phyloP scores from a whole-genome alignment of 2,329 filamentous ascomycete genomes.

The Pseudogymnoascus sp. region DNA sequence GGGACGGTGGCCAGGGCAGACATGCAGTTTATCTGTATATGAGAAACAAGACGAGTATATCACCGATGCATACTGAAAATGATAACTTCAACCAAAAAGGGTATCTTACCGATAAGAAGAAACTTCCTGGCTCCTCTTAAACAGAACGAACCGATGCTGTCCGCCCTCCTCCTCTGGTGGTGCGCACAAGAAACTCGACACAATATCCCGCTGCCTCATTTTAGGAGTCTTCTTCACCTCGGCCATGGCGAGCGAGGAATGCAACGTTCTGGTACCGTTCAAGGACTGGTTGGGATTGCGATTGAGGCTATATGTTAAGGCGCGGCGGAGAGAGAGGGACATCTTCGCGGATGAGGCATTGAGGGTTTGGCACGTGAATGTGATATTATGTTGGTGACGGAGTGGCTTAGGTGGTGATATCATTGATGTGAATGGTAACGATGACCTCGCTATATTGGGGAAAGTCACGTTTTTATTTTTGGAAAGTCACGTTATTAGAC shows the following conservation, averaged over 20 bases:
- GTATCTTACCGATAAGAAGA: slow-evolving; percentile 47
- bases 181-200: slow-evolving; percentile 37
- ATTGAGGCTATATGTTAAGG: not conserved
- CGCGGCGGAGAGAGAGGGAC: not conserved
- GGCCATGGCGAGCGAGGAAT: not conserved
- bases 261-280: not conserved
- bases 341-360: not conserved
- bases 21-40: not conserved
- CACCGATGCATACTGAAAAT: not conserved
- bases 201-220: slow-evolving; percentile 27
- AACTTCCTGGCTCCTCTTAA: slow-evolving; percentile 51
- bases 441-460: not conserved
- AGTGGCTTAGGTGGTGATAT: not conserved
- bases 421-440: not conserved
- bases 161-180: slow-evolving; percentile 14
- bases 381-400: not conserved
- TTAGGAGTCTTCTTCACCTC: not conserved
- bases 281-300: not conserved
- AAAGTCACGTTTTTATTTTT: not conserved
- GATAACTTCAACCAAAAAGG: not conserved
- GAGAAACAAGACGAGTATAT: not conserved
- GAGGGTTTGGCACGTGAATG: not conserved
- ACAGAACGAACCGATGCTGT: slow-evolving; percentile 47
- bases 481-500: not conserved
- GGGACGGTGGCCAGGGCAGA: not conserved